phyloP scores from a whole-genome alignment of 2,329 filamentous ascomycete genomes.

The Fusarium sarcochroum region DNA sequence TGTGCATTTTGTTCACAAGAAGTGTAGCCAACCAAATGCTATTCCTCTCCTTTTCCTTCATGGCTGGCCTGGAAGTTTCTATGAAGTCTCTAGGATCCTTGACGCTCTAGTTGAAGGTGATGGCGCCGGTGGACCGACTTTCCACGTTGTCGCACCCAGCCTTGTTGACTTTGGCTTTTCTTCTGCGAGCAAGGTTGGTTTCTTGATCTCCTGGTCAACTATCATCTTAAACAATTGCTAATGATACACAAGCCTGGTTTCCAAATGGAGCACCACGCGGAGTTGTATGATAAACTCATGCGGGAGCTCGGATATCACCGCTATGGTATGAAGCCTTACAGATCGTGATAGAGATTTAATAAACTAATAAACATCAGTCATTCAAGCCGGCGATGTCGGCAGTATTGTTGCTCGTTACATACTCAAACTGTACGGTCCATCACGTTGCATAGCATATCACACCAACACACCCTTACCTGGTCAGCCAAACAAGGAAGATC shows the following conservation, averaged over 20 bases:
- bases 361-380: neutral
- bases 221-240: too few species aligned
- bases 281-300: conserved; percentile 1
- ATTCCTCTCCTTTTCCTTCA: conserved; percentile 4
- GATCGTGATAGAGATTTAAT: too few species aligned
- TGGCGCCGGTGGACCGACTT: neutral
- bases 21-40: neutral
- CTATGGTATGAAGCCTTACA: neutral
- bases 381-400: conserved; percentile 3
- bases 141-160: neutral
- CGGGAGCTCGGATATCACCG: neutral
- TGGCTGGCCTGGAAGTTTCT: conserved; percentile 6
- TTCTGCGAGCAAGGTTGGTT: neutral
- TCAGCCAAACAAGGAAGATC: neutral
- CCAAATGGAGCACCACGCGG: neutral
- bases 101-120: neutral
- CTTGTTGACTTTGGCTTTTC: neutral
- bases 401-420: neutral
- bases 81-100: neutral
- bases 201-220: too few species aligned
- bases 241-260: neutral
- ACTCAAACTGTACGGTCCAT: neutral
- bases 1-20: neutral
- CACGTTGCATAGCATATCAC: neutral
- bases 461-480: neutral